Evolutionary conservation across 2,329 filamentous ascomycete genomes (phyloP), one percentile per base, ranked within the genome.

Genomic region (Paraphaeosphaeria minitans): DNA sequence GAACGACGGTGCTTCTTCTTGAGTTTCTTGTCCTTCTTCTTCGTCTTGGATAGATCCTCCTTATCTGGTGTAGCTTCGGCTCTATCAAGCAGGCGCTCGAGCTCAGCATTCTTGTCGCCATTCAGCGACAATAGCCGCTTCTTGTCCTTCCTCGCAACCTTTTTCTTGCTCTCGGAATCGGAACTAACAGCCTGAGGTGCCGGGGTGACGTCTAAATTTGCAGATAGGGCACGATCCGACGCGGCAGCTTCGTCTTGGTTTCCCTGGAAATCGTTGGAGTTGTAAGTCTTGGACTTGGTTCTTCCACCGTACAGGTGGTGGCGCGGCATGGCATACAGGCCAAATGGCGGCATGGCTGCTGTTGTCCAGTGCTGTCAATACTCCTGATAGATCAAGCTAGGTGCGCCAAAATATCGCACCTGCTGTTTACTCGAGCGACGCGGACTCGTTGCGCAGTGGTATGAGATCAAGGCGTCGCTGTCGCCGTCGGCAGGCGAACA

Each of bases 321-420:
- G 13, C 58, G 63, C 1, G 69, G 65, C 5, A 74, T 58, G 2
- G 53, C 13, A 33, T 71, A 73, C 39, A 74, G 64, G 22, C 71
- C 71, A 16, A 31, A 53, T 16, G 50, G 50, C 39, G 50, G 50
- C 50, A 53, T 53, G 39, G 24, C 16, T 42, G 24, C 50, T 3
- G 19, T 39, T 8, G 48, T 5, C 16, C 37, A 39, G 37, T n/a
- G 16, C 4, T n/a, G 14, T 39, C 2, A n/a, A n/a, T 39, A 8
- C 16, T 16, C 9, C 16, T 13, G 37, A 39, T 39, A 9, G 3
- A 37, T 16, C 37, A 39, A 14, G n/a, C 16, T 8, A 4, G 16
- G 16, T 8, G 37, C 37, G 14, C 37, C 37, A 39, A 12, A n/a
- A 5, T 10, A 21, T 16, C 19, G 19, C 42, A 45, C 42, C 22